Percentiles rank a stretch among this genome's conserved stretches.
phyloP scores from a whole-genome alignment of 2,329 filamentous ascomycete species.

The Sclerotinia nivalis region DNA sequence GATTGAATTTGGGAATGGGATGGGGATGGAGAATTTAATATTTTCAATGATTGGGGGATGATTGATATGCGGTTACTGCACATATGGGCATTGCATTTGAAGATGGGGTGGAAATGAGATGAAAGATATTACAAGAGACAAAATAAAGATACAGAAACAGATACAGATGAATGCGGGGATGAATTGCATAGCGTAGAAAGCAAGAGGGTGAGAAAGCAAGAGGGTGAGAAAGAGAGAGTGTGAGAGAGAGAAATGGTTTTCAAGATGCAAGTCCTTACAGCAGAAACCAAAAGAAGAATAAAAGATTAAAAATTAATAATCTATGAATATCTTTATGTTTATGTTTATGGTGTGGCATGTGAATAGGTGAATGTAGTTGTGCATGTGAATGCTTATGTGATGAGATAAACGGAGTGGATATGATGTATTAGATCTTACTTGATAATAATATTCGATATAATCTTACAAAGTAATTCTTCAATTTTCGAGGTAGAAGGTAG shows the following conservation, averaged over 20 bases:
- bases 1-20: not conserved
- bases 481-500: not conserved
- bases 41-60: constrained; percentile 2
- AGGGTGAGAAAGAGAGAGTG: too few species aligned
- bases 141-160: not conserved
- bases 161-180: not conserved
- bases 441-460: not conserved
- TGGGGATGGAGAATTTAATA: not conserved
- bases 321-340: not conserved
- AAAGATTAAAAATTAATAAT: not conserved
- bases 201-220: not conserved
- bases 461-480: not conserved
- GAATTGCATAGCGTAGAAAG: not conserved
- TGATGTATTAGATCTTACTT: not conserved
- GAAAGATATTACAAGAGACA: too few species aligned
- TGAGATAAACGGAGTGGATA: too few species aligned
- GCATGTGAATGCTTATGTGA: constrained; percentile 12
- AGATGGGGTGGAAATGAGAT: not conserved
- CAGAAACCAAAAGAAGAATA: not conserved
- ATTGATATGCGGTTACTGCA: not conserved
- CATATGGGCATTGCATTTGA: constrained; percentile 6
- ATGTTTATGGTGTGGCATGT: not conserved
- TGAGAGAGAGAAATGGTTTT: not conserved
- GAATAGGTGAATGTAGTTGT: not conserved
- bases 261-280: not conserved